phyloP scores from a whole-genome alignment of 2,329 filamentous ascomycete species.

The Myrmaecium sp. region DNA sequence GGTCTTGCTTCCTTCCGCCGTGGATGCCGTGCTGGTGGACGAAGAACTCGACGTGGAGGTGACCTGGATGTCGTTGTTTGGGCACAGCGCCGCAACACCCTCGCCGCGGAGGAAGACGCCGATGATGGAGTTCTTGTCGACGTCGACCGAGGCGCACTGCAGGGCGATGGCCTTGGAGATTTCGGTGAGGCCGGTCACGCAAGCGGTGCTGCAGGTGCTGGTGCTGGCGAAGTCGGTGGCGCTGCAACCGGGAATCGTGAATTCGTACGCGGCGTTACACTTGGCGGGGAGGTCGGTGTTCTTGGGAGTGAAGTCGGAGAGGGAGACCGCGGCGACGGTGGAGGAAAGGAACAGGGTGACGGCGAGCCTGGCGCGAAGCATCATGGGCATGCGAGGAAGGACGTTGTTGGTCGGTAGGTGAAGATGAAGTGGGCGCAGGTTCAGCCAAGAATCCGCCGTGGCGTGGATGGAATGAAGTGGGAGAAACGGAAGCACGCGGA shows the following conservation, averaged over 20 bases:
- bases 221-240: constrained; percentile 14
- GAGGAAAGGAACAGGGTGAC: constrained; percentile 9
- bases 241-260: constrained; percentile 22
- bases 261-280: constrained; percentile 25
- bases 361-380: no score
- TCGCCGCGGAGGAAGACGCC: constrained; percentile 24
- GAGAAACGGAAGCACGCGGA: constrained; percentile 2
- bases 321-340: constrained; percentile 20
- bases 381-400: background rate
- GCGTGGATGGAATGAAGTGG: constrained; percentile 1
- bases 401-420: background rate
- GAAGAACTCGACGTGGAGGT: constrained; percentile 4
- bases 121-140: constrained; percentile 23
- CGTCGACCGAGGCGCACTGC: constrained; percentile 17
- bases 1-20: constrained; percentile 4
- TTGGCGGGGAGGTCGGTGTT: constrained; percentile 20
- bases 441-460: no score
- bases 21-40: constrained; percentile 6
- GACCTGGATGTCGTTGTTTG: constrained; percentile 11
- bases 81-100: constrained; percentile 23
- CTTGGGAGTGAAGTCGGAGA: constrained; percentile 27
- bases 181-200: constrained; percentile 22
- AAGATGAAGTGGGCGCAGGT: background rate
- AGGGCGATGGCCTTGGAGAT: constrained; percentile 17
- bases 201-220: constrained; percentile 16